Percentiles rank a stretch among this genome's conserved stretches.
Evolutionary conservation across 768 basidiomycete species (phyloP).

Genomic region (Phylloporus arenicola): DNA sequence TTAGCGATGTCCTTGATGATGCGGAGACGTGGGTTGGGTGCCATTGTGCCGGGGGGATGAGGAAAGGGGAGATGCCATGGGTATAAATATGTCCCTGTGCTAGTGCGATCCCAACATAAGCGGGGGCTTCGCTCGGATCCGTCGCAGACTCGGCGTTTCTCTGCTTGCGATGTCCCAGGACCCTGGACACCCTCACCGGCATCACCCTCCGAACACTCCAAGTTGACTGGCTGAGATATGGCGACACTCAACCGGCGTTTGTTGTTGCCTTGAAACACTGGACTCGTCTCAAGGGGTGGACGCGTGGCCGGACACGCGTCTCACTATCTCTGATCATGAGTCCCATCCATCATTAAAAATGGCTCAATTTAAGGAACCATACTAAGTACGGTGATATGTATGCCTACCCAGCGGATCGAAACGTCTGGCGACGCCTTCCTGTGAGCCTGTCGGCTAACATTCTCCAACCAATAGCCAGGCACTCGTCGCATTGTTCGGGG

Average conservation of each 20-base stretch:
- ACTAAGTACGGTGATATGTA: no score
- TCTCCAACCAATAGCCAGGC: background rate
- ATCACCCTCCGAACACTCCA: background rate
- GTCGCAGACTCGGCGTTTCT: constrained; percentile 1
- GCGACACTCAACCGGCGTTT: no score
- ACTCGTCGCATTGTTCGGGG: background rate
- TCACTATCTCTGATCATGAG: background rate
- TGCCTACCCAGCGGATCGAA: background rate
- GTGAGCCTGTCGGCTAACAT: background rate
- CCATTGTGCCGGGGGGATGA: background rate
- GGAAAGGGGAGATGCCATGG: background rate
- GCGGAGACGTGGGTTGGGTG: constrained; percentile 41
- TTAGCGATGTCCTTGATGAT: constrained; percentile 43
- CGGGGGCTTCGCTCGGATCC: background rate
- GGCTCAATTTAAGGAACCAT: background rate
- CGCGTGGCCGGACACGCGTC: background rate
- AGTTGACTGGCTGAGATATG: background rate
- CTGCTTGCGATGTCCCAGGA: background rate
- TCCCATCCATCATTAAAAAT: background rate
- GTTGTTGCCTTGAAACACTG: background rate
- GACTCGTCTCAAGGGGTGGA: background rate
- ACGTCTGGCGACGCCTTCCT: background rate
- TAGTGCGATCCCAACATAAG: background rate
- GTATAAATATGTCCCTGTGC: background rate
- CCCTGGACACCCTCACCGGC: background rate